Conservation (phyloP, 2,329 filamentous ascomycete genomes). For the Apiospora pterosperma region DNA sequence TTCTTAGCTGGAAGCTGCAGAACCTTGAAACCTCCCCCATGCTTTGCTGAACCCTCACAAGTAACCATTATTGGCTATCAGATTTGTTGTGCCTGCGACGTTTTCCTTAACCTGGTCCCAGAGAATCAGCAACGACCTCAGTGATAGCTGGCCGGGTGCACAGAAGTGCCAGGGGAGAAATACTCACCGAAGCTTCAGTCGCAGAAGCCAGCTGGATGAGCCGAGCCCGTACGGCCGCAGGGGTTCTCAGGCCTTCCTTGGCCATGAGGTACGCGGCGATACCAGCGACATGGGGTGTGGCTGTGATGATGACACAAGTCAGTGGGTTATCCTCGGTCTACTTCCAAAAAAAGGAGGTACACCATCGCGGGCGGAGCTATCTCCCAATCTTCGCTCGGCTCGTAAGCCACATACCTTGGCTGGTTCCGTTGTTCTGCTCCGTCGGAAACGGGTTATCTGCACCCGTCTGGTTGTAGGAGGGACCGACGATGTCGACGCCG, state of each 20-base stretch:
- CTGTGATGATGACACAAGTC: conserved; percentile 10
- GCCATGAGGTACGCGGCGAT: conserved; percentile 42
- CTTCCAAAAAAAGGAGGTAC: not conserved
- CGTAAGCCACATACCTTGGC: not conserved
- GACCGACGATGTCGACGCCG: conserved; percentile 29
- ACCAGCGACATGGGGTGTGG: conserved; percentile 50
- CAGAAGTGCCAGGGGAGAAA: too few species aligned
- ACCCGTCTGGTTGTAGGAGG: conserved; percentile 30
- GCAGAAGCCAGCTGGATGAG: conserved; percentile 8
- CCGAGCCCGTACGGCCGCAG: conserved; percentile 11
- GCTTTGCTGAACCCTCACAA: not conserved
- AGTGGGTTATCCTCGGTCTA: not conserved
- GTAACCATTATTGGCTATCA: not conserved
- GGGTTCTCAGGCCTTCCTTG: conserved; percentile 8
- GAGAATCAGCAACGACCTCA: not conserved
- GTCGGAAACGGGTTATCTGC: conserved; percentile 38
- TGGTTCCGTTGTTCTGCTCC: conserved; percentile 33
- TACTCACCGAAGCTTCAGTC: not conserved
- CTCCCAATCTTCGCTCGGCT: not conserved
- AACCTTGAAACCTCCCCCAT: not conserved
- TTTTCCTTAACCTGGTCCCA: not conserved
- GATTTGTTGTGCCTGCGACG: not conserved
- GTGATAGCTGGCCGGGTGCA: not conserved
- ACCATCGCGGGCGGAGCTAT: not conserved
- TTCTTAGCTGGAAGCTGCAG: too few species aligned